Base-by-base conservation (phyloP, 2,329 filamentous ascomycete species). In the Beauveria sp. region DNA sequence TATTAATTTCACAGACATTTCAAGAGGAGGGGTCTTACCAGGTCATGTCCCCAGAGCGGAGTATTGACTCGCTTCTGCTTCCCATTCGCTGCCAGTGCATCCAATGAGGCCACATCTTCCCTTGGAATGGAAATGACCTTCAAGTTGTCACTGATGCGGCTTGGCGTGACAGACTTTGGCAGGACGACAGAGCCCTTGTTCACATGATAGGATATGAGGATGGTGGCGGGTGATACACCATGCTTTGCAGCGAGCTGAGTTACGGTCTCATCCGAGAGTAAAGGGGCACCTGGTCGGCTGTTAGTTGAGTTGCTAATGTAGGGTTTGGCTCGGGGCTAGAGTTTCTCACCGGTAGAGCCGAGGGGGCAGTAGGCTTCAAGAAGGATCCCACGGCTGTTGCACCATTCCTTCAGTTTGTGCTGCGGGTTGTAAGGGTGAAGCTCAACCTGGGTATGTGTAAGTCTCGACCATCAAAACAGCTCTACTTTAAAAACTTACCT, bases 401-500 rank as follows among this genome's bases (percentile, higher is more conserved):
- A 75, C 67, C 68, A 76, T 34, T 72, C 63, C 45, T 70, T 67
- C 40, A 75, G 67, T 24, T 71, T 68, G 40, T 71, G 69, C 58
- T 75, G 73, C 43, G 72, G 73, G 26, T 73, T 67, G 62, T 71
- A 74, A n/a, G 74, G 73, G 60, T 76, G 74, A 2, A 72, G 62
- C 63, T 76, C 73, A 51, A 75, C 69, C 61, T 87, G 84, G 69
- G 90, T 75, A 68, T 89, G 81, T 63, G 91, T 90, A 60, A 83
- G 84, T 74, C 88, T 86, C 63, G 79, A 76, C 62, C 81, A 82
- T 79, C 86, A 90, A 67, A 85, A 81, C 64, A 78, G 20, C 14
- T 47, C 10, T 20, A 88, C 83, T 28, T 63, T 88, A 83, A 63
- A 91, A 89, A 81, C 90, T 87, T 69, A 89, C 88, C 77, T 90